A percentile compares a stretch with the other conserved stretches of the same genome.
Conservation (phyloP, 306 rosid genomes). For the Rubus idaeus region DNA sequence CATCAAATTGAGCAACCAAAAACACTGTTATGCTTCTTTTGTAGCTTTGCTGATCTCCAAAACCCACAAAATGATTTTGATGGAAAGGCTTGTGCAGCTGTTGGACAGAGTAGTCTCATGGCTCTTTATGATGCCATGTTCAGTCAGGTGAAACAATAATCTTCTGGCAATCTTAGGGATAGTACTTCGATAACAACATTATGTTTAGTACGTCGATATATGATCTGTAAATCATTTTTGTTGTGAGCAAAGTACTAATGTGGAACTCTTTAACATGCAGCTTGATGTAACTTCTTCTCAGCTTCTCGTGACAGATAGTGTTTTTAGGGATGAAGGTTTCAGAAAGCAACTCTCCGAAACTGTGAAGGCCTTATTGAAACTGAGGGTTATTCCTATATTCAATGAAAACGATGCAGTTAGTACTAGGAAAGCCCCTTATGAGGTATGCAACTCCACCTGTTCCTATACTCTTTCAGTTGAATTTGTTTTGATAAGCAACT, state of each 20-base stretch:
- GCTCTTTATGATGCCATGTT: constrained; percentile 93
- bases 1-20: neutral
- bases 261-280: constrained; percentile 43
- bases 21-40: neutral
- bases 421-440: constrained; percentile 77
- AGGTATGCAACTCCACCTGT: constrained; percentile 42
- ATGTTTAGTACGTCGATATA: neutral
- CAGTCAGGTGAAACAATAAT: constrained; percentile 56
- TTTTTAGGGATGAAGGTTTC: constrained; percentile 63
- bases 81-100: constrained; percentile 94
- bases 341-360: constrained; percentile 79
- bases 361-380: constrained; percentile 51
- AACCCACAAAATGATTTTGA: constrained; percentile 64
- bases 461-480: neutral
- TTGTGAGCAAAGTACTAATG: constrained; percentile 23
- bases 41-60: constrained; percentile 87
- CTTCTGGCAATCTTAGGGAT: neutral
- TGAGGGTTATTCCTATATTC: constrained; percentile 84
- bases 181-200: neutral
- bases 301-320: constrained; percentile 85
- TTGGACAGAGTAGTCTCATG: constrained; percentile 95
- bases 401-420: constrained; percentile 95
- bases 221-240: neutral
- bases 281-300: constrained; percentile 92
- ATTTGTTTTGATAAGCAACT: neutral